A percentile compares a stretch with the other conserved stretches of the same genome.
phyloP scores from a whole-genome alignment of 2,329 filamentous ascomycete genomes.

The Penicillium sclerotigenum region DNA sequence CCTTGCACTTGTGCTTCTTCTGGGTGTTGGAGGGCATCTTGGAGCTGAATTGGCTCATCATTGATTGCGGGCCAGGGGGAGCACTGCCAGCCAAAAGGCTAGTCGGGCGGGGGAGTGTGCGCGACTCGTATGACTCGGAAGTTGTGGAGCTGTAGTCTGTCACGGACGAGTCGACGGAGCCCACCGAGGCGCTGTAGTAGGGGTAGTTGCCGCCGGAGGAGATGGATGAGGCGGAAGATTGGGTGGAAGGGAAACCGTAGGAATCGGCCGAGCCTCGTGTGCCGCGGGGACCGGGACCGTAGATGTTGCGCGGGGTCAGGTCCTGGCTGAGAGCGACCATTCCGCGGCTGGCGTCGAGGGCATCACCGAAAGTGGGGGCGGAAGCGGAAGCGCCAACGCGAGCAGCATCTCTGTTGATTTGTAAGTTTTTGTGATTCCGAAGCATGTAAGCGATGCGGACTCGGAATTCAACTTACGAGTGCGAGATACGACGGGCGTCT shows the following conservation, averaged over 20 bases:
- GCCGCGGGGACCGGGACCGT: constrained; percentile 66
- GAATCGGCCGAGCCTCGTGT: constrained; percentile 75
- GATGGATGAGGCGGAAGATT: constrained; percentile 91
- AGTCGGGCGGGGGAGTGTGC: constrained; percentile 78
- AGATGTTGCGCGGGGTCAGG: constrained; percentile 81
- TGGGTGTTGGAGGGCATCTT: constrained; percentile 93
- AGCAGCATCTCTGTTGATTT: constrained; percentile 29
- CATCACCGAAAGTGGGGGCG: constrained; percentile 74
- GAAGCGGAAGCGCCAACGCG: constrained; percentile 37
- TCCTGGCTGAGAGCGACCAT: constrained; percentile 97
- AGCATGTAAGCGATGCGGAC: not conserved
- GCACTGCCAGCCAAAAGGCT: constrained; percentile 60
- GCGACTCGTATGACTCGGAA: constrained; percentile 78
- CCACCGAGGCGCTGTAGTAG: constrained; percentile 79
- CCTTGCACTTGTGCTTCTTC: constrained; percentile 99
- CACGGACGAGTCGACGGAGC: constrained; percentile 67
- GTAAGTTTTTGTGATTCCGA: constrained; percentile 13
- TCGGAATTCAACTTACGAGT: constrained; percentile 65
- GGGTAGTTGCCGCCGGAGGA: constrained; percentile 78
- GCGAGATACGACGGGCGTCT: constrained; percentile 69
- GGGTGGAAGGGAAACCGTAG: constrained; percentile 84
- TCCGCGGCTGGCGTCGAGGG: constrained; percentile 85
- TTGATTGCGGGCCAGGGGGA: constrained; percentile 84
- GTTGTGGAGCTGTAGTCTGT: constrained; percentile 90
- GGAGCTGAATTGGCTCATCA: constrained; percentile 99